Evolutionary conservation across 345 rosid species (phyloP), one percentile per base, ranked within the genome.

Genomic region (Ceriops decandra): DNA sequence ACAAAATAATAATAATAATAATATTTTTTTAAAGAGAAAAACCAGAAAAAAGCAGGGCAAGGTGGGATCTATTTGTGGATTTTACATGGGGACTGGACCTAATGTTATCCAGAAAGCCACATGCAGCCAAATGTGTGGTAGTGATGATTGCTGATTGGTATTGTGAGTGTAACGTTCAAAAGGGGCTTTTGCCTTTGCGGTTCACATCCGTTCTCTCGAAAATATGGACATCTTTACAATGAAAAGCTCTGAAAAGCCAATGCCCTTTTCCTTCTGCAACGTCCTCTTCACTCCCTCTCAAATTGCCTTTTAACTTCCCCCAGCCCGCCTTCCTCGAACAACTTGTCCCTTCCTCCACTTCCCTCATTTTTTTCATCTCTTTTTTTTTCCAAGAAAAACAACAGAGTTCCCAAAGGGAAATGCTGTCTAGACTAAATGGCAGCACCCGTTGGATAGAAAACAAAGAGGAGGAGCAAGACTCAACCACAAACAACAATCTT

Each of bases 201-300:
- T 72, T 68, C 77, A 22, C 53, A 60, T 58, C 68, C 57, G 49
- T 22, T 56, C 42, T 58, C 63, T 42, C 49, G 13, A 15, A 33
- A 35, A 64, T 35, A 52, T 28, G 24, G 46, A 26, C 28, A 60
- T 35, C 57, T 19, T 58, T 42, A n/a, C 69, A 46, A 36, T 15
- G 16, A 62, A 70, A 61, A 63, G 68, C 63, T 30, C 31, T 36
- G 51, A 65, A 74, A 74, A 69, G 70, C 83, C 51, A 64, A n/a
- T 67, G 69, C 81, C 85, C 74, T 77, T 81, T 83, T 63, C 66
- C 60, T 46, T 66, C 85, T 71, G 83, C 82, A 84, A 81, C 83
- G 74, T 68, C 78, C 49, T 74, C 79, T 36, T 24, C 49, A 8
- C 59, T 56, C 47, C 3, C 22, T 46, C 33, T n/a, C 62, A 51